Base-by-base conservation (phyloP, 495 filamentous ascomycete species). In the Margaritispora aquatica region DNA sequence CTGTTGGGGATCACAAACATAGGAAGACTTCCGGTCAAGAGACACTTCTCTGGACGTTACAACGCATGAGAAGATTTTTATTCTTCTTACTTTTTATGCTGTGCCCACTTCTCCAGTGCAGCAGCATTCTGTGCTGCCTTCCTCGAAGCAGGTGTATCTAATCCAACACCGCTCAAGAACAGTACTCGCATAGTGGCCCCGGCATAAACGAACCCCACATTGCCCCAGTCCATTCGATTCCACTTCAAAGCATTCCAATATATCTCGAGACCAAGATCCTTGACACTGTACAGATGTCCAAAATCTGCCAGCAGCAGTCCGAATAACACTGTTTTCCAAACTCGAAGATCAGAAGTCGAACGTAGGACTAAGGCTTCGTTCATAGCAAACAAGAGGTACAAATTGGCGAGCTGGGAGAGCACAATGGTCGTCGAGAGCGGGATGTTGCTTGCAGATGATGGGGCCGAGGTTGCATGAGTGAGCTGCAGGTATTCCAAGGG, bases 331-430 rank as follows among this genome's bases (percentile, higher is more conserved):
- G 76, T 74, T 50, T 74, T 76, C 87, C 87, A 90, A 55, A 90
- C 85, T 4, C 72, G 70, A 5, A 84, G 58, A 66, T 89, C 83
- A 20, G 71, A 69, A 4, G 86, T 84, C 9, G 77, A 70, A 21
- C 87, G 84, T 54, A 90, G 74, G 15, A 89, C 80, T 17, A 89
- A 70, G 1, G 83, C 84, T 70, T 90, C 85, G 68, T 82, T 88
- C 48, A 90, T 60, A 55, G 84, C 81, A 68, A 90, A 87, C 51
- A 86, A 72, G 9, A 87, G 63, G 70, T 87, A 87, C 20, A 87
- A 62, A 66, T 86, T 87, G 27, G 78, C 84, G 20, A 87, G 80
- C 69, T 87, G 83, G 19, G 80, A 78, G 44, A 86, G 70, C 19
- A 77, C 77, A 47, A 88, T 79, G 1, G 75, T 75, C 0, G 81